Evolutionary conservation across 805 yeast species (phyloP).

Genomic region (Lachancea fermentati): DNA sequence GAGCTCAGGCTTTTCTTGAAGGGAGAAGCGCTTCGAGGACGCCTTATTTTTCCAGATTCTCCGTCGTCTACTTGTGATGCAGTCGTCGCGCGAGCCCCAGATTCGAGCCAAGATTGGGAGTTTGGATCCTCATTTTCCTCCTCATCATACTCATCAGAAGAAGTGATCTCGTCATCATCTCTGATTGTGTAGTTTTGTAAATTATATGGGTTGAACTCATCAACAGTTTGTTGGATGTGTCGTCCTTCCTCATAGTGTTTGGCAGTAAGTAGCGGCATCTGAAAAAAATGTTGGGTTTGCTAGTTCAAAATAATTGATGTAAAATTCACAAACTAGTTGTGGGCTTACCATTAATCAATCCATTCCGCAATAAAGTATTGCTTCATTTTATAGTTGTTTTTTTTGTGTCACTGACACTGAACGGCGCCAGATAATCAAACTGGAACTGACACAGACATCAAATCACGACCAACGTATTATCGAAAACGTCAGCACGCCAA

Average conservation of each 20-base stretch:
- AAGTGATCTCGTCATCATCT: constrained; percentile 17
- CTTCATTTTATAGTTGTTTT: neutral
- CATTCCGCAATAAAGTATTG: too few species aligned
- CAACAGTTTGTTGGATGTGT: neutral
- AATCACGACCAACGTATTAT: neutral
- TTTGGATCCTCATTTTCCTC: constrained; percentile 6
- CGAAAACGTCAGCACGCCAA: neutral
- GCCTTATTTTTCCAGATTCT: constrained; percentile 4
- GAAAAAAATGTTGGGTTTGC: neutral
- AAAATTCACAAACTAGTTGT: neutral
- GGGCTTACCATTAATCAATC: too few species aligned
- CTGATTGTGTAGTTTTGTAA: constrained; percentile 8
- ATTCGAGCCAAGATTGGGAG: constrained; percentile 11
- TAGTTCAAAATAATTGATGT: neutral
- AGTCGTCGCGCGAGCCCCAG: constrained; percentile 6
- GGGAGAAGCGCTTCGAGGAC: constrained; percentile 14
- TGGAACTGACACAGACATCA: neutral
- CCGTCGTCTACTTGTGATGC: neutral
- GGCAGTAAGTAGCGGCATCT: constrained; percentile 7
- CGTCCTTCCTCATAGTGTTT: constrained; percentile 1
- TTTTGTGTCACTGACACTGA: neutral
- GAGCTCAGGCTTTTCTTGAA: constrained; percentile 13
- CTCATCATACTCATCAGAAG: constrained; percentile 14
- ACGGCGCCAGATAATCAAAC: neutral
- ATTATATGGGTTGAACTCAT: constrained; percentile 3